Percentiles rank a stretch among this genome's conserved stretches.
These are phyloP conservation scores for Physcomitrellopsis africana DNA, from an alignment of 225 moss, liverwort and hornwort genomes.

Conservation along the genomic window DNA sequence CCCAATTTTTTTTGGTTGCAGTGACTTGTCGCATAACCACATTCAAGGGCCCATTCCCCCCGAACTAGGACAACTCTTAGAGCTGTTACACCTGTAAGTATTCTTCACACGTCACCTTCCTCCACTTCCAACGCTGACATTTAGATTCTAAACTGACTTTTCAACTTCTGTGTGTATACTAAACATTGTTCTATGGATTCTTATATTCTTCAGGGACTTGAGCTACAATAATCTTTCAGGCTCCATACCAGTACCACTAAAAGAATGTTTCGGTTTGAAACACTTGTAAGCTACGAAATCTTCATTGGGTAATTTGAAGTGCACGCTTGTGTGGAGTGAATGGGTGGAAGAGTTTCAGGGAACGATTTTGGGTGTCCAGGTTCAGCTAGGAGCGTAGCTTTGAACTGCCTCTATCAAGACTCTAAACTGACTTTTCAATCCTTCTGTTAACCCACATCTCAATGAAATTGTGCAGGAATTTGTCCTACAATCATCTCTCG, in stretches of 20 bases:
- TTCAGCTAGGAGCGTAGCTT: neutral
- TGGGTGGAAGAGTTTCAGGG: neutral
- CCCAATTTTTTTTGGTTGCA: constrained; percentile 30
- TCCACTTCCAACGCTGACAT: neutral
- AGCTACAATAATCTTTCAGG: constrained; percentile 85
- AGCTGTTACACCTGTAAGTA: constrained; percentile 65
- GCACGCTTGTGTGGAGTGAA: neutral
- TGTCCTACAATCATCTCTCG: constrained; percentile 84
- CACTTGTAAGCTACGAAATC: constrained; percentile 44
- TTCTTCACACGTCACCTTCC: neutral
- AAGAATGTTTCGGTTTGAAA: constrained; percentile 70
- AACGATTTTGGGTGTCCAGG: neutral
- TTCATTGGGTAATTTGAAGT: neutral
- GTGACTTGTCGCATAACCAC: constrained; percentile 71
- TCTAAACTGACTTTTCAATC: neutral
- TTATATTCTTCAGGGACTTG: constrained; percentile 49
- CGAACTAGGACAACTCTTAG: constrained; percentile 73
- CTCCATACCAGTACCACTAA: constrained; percentile 68
- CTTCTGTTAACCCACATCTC: no score
- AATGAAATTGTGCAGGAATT: constrained; percentile 49
- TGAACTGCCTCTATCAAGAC: neutral
- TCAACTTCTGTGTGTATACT: neutral
- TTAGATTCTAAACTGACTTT: no score
- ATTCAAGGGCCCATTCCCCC: constrained; percentile 70
- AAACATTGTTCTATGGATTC: constrained; percentile 11